Percentiles rank a stretch among this genome's conserved stretches.
Evolutionary conservation across 495 filamentous ascomycete genomes (phyloP).

Genomic region (Penicillium canariense): DNA sequence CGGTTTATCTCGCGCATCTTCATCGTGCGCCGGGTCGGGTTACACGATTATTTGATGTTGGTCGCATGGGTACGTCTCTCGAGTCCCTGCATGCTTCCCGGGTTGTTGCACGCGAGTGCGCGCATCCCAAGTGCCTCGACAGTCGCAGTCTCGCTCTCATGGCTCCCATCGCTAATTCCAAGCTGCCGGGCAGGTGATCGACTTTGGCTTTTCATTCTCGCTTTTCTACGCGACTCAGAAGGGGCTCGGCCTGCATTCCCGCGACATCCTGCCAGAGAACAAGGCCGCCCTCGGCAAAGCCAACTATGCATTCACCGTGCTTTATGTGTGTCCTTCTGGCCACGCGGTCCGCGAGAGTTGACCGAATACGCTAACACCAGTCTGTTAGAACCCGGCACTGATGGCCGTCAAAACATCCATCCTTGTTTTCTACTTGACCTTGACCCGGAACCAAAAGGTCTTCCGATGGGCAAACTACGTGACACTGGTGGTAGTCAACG

Average conservation of each 20-base stretch:
- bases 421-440: slow-evolving; percentile 78
- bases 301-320: slow-evolving; percentile 78
- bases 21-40: slow-evolving; percentile 65
- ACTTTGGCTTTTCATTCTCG: slow-evolving; percentile 72
- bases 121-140: not conserved
- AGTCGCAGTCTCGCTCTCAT: not conserved
- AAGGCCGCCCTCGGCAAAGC: slow-evolving; percentile 55
- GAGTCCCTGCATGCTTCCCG: slow-evolving; percentile 19
- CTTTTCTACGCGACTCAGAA: slow-evolving; percentile 69
- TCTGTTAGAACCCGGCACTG: slow-evolving; percentile 76
- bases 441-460: slow-evolving; percentile 71
- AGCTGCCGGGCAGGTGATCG: slow-evolving; percentile 57
- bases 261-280: slow-evolving; percentile 51
- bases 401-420: slow-evolving; percentile 81
- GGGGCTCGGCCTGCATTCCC: slow-evolving; percentile 76
- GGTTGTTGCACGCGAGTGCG: not conserved
- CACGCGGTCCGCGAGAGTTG: not conserved
- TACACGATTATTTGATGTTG: slow-evolving; percentile 83
- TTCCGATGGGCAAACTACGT: slow-evolving; percentile 68
- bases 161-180: not conserved
- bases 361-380: not conserved
- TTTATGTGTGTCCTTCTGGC: slow-evolving; percentile 62
- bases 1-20: slow-evolving; percentile 69
- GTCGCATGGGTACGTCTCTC: slow-evolving; percentile 67
- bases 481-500: slow-evolving; percentile 71